These are phyloP conservation scores for Orbilia ellipsospora DNA, from an alignment of 2,329 filamentous ascomycete genomes.

Conservation along the genomic window DNA sequence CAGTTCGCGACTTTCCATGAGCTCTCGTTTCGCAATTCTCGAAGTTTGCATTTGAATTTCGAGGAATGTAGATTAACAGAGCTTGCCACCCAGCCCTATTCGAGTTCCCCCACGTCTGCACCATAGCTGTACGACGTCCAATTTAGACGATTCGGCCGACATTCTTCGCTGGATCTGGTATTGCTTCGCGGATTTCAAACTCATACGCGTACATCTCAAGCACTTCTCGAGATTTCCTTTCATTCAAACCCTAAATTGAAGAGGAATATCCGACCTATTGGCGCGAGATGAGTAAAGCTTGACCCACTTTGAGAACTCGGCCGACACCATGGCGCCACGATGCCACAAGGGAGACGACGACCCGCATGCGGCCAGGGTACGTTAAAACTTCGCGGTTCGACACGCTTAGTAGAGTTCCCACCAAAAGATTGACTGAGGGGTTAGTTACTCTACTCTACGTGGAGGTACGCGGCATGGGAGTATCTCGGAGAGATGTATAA, in stretches of 20 bases:
- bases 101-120: too few species aligned
- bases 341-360: neutral
- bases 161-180: neutral
- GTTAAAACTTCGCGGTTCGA: neutral
- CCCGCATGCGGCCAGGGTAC: too few species aligned
- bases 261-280: neutral
- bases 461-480: neutral
- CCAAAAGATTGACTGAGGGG: too few species aligned
- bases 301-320: slow-evolving; percentile 12
- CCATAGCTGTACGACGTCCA: too few species aligned
- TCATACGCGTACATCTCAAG: too few species aligned
- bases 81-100: too few species aligned
- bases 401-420: neutral
- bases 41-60: too few species aligned
- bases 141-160: neutral
- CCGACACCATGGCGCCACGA: slow-evolving; percentile 18
- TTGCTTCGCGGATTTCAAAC: too few species aligned
- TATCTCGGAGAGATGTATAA: too few species aligned
- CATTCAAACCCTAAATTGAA: neutral
- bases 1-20: neutral
- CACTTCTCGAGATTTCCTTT: neutral
- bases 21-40: neutral
- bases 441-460: neutral
- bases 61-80: too few species aligned
- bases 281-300: neutral